Conservation (phyloP, 108 stramenopile genomes). For the Nitzschia sp. region DNA sequence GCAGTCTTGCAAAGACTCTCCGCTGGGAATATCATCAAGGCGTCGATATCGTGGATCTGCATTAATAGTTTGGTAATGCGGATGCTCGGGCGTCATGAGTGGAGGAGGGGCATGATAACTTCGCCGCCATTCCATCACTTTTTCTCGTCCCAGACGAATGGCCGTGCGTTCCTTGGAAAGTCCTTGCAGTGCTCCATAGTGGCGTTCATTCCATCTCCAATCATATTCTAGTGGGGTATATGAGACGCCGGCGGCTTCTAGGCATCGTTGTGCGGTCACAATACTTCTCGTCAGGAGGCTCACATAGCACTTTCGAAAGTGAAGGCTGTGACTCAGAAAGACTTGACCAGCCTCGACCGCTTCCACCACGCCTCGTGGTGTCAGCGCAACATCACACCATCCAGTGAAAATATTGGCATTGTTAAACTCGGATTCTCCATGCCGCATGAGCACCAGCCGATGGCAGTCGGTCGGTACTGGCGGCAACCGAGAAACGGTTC, state of each 20-base stretch:
- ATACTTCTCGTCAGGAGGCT: constrained; percentile 43
- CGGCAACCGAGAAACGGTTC: too few relatives aligned
- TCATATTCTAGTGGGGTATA: constrained; percentile 29
- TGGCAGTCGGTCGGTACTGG: too few relatives aligned
- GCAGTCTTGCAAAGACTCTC: constrained; percentile 71
- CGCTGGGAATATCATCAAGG: constrained; percentile 40
- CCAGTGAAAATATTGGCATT: too few relatives aligned
- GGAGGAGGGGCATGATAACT: constrained; percentile 51
- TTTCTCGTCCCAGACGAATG: constrained; percentile 61
- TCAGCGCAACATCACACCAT: too few relatives aligned
- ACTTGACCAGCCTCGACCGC: constrained; percentile 64
- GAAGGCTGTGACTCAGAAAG: constrained; percentile 31
- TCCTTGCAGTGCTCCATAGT: constrained; percentile 87
- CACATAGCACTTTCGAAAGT: constrained; percentile 38
- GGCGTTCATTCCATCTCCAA: constrained; percentile 85
- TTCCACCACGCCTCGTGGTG: constrained; percentile 87
- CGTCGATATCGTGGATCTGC: constrained; percentile 24
- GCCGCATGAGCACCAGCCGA: too few relatives aligned
- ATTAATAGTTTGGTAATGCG: constrained; percentile 55
- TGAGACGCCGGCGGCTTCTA: constrained; percentile 58
- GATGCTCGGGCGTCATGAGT: constrained; percentile 15
- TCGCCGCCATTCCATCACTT: constrained; percentile 69
- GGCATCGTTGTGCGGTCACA: constrained; percentile 39
- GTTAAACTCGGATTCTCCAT: too few relatives aligned
- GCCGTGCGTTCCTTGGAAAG: constrained; percentile 72